A percentile compares a stretch with the other conserved stretches of the same genome.
Evolutionary conservation across 352 stramenopile species (phyloP).

Genomic region (Phytophthora gonapodyides): DNA sequence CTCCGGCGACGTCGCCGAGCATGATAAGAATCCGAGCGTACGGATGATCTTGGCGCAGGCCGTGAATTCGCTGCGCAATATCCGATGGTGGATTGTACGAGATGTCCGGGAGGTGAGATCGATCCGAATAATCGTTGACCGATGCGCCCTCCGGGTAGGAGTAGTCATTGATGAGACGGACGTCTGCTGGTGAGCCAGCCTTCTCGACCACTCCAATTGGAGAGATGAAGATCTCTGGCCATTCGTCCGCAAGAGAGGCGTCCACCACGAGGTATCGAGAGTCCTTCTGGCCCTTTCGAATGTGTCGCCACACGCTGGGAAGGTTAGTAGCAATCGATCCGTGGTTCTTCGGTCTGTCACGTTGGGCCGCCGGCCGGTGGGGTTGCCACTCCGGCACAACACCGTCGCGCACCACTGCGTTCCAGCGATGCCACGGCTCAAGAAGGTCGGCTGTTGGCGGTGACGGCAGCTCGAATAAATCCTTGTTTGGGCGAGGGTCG

Average conservation of each 20-base stretch:
- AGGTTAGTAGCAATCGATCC: background rate
- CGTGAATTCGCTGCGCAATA: background rate
- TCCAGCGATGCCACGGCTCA: conserved; percentile 7
- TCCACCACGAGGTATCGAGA: conserved; percentile 2
- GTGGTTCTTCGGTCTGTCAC: background rate
- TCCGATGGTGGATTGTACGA: conserved; percentile 9
- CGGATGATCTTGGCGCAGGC: background rate
- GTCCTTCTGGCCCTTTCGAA: conserved; percentile 6
- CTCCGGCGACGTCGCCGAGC: conserved; percentile 12
- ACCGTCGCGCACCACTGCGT: conserved; percentile 2
- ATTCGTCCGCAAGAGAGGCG: background rate
- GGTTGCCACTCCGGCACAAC: conserved; percentile 2
- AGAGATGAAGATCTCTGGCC: conserved; percentile 5
- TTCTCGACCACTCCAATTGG: conserved; percentile 10
- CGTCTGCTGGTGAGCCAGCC: background rate
- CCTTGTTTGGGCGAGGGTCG: conserved; percentile 13
- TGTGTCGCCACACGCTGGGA: conserved; percentile 2
- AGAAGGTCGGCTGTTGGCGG: background rate
- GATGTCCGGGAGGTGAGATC: conserved; percentile 3
- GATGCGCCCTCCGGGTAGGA: conserved; percentile 2
- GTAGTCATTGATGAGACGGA: conserved; percentile 12
- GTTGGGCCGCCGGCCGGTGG: background rate
- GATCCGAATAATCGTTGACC: conserved; percentile 16
- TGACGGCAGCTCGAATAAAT: conserved; percentile 11
- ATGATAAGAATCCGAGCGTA: conserved; percentile 5